These are phyloP conservation scores for Acanthamoeba triangularis DNA, from an alignment of 208 protist genomes.

Conservation along the genomic window DNA sequence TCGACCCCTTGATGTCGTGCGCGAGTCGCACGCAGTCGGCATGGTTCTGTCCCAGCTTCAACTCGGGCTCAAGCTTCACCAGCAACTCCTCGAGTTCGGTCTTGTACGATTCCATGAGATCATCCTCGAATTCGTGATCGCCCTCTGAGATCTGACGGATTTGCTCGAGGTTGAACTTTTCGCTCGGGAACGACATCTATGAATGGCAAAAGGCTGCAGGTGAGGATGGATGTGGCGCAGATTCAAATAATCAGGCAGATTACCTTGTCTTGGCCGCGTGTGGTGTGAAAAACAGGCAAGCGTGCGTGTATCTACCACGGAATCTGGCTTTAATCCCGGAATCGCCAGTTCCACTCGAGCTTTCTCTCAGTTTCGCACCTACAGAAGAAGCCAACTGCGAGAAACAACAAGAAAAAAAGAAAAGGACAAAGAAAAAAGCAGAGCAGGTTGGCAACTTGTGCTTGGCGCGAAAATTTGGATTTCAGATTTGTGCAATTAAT, in stretches of 20 bases:
- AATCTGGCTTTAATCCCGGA: no score
- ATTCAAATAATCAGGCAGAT: no score
- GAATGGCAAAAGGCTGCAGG: no score
- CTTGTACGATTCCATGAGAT: constrained; percentile 71
- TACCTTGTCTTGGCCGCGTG: no score
- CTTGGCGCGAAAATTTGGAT: neutral
- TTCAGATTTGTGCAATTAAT: neutral
- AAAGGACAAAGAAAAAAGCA: no score
- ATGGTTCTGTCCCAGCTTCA: neutral
- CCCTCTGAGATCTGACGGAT: constrained; percentile 57
- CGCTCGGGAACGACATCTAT: constrained; percentile 21
- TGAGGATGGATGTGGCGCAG: no score
- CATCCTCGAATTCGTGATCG: constrained; percentile 69
- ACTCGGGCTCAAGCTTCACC: neutral
- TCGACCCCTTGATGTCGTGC: constrained; percentile 68
- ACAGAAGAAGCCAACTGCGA: no score
- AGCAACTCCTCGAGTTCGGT: neutral
- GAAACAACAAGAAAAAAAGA: no score
- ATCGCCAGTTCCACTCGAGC: no score
- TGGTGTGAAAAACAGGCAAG: no score
- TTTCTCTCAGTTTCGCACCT: no score
- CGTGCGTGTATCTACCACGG: no score
- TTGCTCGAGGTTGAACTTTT: constrained; percentile 68
- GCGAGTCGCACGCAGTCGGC: constrained; percentile 62
- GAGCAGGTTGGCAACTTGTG: neutral